Evolutionary conservation across 805 yeast species (phyloP).

Genomic region (Maudiozyma turicensis): DNA sequence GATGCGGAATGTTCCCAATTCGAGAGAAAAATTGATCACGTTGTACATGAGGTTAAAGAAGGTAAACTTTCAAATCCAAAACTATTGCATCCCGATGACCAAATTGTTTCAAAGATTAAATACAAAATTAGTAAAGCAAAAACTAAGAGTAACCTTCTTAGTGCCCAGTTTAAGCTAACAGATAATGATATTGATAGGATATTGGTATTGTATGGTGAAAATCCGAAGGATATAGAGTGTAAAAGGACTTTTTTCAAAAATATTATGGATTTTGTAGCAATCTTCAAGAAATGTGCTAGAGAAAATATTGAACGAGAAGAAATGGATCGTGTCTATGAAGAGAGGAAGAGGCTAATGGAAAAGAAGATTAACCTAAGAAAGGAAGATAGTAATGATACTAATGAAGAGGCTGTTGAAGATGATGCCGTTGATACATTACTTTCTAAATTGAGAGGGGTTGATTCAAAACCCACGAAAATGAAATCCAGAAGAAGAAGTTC

Average conservation of each 20-base stretch:
- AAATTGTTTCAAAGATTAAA: slow-evolving; percentile 42
- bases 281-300: slow-evolving; percentile 52
- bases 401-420: slow-evolving; percentile 4
- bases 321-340: slow-evolving; percentile 54
- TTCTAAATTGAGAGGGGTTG: slow-evolving; percentile 20
- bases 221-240: slow-evolving; percentile 41
- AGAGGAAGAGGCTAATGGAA: slow-evolving; percentile 44
- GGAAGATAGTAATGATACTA: neutral
- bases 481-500: slow-evolving; percentile 14
- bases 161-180: slow-evolving; percentile 42
- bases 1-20: slow-evolving; percentile 51
- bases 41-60: slow-evolving; percentile 43
- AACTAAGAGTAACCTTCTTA: slow-evolving; percentile 40
- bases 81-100: slow-evolving; percentile 58
- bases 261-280: slow-evolving; percentile 48
- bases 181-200: slow-evolving; percentile 44
- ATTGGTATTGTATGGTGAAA: slow-evolving; percentile 68
- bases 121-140: slow-evolving; percentile 48
- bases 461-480: slow-evolving; percentile 9
- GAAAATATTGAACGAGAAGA: slow-evolving; percentile 64
- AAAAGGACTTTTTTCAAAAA: slow-evolving; percentile 53
- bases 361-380: slow-evolving; percentile 1
- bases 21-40: slow-evolving; percentile 39
- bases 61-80: slow-evolving; percentile 59
- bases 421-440: slow-evolving; percentile 22